phyloP scores from a whole-genome alignment of 495 filamentous ascomycete species.

The Jackrogersella multiformis region DNA sequence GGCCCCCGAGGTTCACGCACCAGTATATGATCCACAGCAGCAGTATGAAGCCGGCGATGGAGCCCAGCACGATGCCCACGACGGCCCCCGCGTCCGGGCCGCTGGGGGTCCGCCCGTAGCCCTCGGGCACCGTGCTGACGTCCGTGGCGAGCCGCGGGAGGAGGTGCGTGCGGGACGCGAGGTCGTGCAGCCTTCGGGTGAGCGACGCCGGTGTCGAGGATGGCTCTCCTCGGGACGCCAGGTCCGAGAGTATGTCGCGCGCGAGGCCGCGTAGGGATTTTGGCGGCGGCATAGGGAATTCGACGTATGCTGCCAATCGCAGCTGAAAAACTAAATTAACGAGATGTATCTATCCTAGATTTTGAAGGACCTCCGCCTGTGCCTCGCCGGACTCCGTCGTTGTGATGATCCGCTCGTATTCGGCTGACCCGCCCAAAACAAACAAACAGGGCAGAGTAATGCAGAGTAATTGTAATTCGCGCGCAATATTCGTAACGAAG shows the following conservation, averaged over 20 bases:
- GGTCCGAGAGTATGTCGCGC: slow-evolving; percentile 24
- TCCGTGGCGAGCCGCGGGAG: slow-evolving; percentile 34
- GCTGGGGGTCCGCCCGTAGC: slow-evolving; percentile 68
- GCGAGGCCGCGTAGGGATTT: slow-evolving; percentile 17
- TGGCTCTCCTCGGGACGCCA: slow-evolving; percentile 6
- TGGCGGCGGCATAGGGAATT: slow-evolving; percentile 24
- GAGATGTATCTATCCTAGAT: not conserved
- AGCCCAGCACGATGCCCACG: slow-evolving; percentile 85
- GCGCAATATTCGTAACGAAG: slow-evolving; percentile 1
- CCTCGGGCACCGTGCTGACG: slow-evolving; percentile 66
- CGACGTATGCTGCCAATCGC: not conserved
- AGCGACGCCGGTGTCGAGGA: not conserved
- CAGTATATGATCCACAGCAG: slow-evolving; percentile 79
- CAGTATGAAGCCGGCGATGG: slow-evolving; percentile 82
- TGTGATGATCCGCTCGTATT: slow-evolving; percentile 7
- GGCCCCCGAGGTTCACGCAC: slow-evolving; percentile 63
- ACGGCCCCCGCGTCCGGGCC: slow-evolving; percentile 75
- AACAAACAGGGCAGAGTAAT: slow-evolving; percentile 5
- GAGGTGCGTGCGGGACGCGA: slow-evolving; percentile 32
- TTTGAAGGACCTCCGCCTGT: not conserved
- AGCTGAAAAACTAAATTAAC: not conserved
- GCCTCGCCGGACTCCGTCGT: not conserved
- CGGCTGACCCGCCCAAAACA: not conserved
- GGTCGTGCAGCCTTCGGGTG: slow-evolving; percentile 16
- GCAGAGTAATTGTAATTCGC: too few species aligned